These are phyloP conservation scores for Cryptosporidium canis DNA, from an alignment of 169 alveolate genomes.

Conservation along the genomic window DNA sequence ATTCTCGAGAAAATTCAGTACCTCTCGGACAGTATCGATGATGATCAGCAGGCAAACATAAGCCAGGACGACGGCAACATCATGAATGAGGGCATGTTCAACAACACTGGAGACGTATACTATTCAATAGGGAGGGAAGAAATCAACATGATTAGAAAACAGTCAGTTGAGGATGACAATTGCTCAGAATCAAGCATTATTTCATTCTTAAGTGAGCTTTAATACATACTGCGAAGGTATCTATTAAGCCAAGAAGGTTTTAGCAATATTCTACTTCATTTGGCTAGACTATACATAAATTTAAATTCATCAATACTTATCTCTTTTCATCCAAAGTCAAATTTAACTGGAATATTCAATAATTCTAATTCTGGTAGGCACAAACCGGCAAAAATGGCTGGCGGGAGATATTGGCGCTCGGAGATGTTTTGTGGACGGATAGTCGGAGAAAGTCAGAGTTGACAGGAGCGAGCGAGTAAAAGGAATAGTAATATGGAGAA, in stretches of 20 bases:
- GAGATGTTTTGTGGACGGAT: neutral
- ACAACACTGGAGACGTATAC: neutral
- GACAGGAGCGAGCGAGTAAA: slow-evolving; percentile 12
- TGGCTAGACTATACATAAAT: neutral
- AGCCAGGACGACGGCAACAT: neutral
- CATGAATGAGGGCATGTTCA: neutral
- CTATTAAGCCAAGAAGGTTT: neutral
- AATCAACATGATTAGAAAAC: neutral
- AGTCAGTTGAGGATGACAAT: slow-evolving; percentile 28
- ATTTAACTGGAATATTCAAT: neutral
- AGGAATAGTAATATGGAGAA: slow-evolving; percentile 22
- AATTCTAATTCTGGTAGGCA: neutral
- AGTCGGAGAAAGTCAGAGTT: slow-evolving; percentile 14
- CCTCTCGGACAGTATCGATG: slow-evolving; percentile 24
- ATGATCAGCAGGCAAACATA: neutral
- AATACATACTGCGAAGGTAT: neutral
- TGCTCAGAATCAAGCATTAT: slow-evolving; percentile 65
- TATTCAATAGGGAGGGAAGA: slow-evolving; percentile 9
- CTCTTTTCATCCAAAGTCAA: neutral
- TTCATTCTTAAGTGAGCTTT: slow-evolving; percentile 61
- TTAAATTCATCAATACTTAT: neutral
- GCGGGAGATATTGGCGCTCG: neutral
- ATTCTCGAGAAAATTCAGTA: slow-evolving; percentile 8
- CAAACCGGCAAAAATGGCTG: neutral
- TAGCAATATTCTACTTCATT: neutral